Percentiles rank a stretch among this genome's conserved stretches.
Conservation (phyloP, 306 rosid genomes). For the Comarum palustre region DNA sequence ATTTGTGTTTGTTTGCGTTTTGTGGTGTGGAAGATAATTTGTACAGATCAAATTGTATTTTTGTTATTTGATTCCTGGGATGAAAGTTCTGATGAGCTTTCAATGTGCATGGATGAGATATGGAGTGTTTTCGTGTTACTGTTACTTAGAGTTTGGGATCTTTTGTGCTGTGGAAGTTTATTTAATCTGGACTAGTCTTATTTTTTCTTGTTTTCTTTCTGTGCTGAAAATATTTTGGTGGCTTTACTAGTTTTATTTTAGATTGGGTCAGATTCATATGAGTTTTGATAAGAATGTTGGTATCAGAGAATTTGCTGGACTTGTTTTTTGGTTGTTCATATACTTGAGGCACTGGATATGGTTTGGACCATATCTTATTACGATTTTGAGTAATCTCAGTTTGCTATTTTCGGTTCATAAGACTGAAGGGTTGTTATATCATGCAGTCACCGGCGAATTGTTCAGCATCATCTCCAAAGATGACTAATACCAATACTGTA, state of each 20-base stretch:
- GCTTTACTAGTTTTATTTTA: background rate
- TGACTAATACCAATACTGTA: background rate
- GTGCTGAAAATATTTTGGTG: background rate
- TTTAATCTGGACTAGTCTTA: background rate
- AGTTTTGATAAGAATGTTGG: background rate
- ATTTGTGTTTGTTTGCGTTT: background rate
- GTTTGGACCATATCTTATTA: background rate
- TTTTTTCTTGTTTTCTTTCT: background rate
- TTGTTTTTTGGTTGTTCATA: background rate
- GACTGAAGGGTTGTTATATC: conserved; percentile 11
- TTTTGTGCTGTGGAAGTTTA: background rate
- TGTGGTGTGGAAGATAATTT: background rate
- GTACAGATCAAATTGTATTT: background rate
- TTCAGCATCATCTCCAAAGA: conserved; percentile 37
- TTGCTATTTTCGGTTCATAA: background rate
- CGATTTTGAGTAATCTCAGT: background rate
- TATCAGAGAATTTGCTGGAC: background rate
- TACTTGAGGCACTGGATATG: background rate
- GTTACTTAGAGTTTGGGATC: background rate
- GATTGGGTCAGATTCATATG: background rate
- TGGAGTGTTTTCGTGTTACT: background rate
- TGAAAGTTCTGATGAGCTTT: background rate
- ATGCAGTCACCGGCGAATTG: conserved; percentile 88
- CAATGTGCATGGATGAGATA: background rate
- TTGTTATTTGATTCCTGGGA: background rate